Evolutionary conservation across 176 grass and related monocot genomes (phyloP).

Genomic region (Pharus latifolius): DNA sequence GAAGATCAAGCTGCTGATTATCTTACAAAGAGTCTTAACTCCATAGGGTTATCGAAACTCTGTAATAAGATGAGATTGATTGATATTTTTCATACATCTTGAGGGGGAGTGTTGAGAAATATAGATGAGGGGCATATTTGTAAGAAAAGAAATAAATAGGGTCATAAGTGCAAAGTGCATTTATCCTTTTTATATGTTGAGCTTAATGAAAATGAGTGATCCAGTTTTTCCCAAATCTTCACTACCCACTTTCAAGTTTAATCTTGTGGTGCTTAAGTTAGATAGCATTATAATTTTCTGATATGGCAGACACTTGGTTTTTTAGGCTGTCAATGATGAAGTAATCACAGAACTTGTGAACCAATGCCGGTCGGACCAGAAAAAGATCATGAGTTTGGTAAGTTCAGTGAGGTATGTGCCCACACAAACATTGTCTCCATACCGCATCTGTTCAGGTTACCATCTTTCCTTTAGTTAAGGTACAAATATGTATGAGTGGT

Average conservation of each 20-base stretch:
- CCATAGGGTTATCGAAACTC: too few relatives aligned
- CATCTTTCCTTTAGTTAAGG: not conserved
- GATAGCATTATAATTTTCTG: not conserved
- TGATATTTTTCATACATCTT: too few relatives aligned
- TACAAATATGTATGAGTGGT: not conserved
- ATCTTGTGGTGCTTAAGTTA: not conserved
- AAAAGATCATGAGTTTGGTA: slow-evolving; percentile 48
- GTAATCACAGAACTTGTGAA: slow-evolving; percentile 64
- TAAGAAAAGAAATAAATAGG: too few relatives aligned
- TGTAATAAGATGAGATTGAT: too few relatives aligned
- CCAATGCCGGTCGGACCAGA: slow-evolving; percentile 63
- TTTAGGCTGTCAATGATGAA: slow-evolving; percentile 73
- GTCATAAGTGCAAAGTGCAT: too few relatives aligned
- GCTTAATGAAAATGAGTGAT: too few relatives aligned
- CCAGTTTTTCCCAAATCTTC: not conserved
- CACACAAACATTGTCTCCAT: not conserved
- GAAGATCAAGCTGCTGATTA: too few relatives aligned
- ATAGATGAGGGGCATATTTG: too few relatives aligned
- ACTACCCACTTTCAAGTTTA: not conserved
- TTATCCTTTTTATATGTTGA: too few relatives aligned
- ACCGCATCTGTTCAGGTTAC: not conserved
- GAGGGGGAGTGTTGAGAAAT: too few relatives aligned
- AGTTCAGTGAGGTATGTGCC: slow-evolving; percentile 47
- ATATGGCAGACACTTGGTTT: not conserved
- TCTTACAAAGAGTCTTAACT: too few relatives aligned